Base-by-base conservation (phyloP, 208 protist genomes). In the Paratrypanosoma confusum region DNA sequence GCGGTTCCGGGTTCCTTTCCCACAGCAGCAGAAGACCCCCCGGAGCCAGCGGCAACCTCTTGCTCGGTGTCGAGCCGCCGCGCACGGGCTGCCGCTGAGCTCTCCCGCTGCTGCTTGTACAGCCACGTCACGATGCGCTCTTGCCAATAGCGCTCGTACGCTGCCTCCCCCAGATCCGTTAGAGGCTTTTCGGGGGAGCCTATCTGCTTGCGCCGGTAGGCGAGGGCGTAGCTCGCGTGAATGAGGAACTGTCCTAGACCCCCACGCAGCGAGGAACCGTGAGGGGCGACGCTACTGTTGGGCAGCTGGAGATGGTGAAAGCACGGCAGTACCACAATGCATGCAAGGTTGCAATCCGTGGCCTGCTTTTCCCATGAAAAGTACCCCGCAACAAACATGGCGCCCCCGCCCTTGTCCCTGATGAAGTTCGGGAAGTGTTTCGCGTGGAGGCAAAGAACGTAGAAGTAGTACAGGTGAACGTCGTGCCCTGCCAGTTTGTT, bases 171-270 rank as follows among this genome's bases (percentile, higher is more conserved):
- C 10, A 99, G 78, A 67, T 99, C 97, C 13, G 92, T 97, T 3
- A 99, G 88, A 5, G 98, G 98, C 59, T 88, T 93, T 60, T 99
- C 97, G 17, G 98, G 98, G 3, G 90, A 91, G 18, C 98, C 97
- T 6, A 96, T 60, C 35, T 97, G 89, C 17, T 66, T 50, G 28
- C 98, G 91, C 0, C 81, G 84, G 65, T 96, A 97, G 5, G 95
- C 93, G 0, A 99, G 62, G 65, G 98, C 96, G 65, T 99, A 99
- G 40, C 83, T 96, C 18, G 97, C 84, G 11, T 87, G 72, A 37
- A 99, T 99, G 39, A 99, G 85, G 14, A 99, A 88, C 53, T 97
- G 96, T 7, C 98, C 97, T 43, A 98, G 96, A 62, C 40, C 26
- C 10, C 18, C 28, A 38, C 33, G 35, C 24, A 27, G 16, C 13